Evolutionary conservation across 1,284 basidiomycete species (phyloP).

Genomic region (Meripilus lineatus): DNA sequence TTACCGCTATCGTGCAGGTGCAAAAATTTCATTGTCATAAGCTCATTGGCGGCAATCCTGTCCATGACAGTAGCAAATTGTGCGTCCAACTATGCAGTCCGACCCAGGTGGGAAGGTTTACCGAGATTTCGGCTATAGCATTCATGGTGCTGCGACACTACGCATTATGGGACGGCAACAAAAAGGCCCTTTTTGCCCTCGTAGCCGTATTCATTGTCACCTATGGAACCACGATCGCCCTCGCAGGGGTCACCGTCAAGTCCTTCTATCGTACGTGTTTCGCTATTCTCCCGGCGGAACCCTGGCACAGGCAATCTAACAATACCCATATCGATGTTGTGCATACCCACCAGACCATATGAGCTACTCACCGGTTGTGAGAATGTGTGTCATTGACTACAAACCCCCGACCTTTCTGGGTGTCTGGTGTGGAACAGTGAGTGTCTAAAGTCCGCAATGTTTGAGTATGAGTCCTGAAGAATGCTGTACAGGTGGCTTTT

Average conservation of each 20-base stretch:
- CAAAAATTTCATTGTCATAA: constrained; percentile 1
- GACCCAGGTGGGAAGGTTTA: background rate
- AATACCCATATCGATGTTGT: too few species aligned
- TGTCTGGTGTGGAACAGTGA: constrained; percentile 6
- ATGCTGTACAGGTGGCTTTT: constrained; percentile 10
- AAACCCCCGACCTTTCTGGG: background rate
- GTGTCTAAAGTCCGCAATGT: background rate
- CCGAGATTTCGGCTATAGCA: background rate
- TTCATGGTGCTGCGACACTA: constrained; percentile 3
- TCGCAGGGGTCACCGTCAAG: constrained; percentile 2
- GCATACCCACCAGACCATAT: constrained; percentile 1
- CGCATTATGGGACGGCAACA: constrained; percentile 6
- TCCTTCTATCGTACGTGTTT: constrained; percentile 1
- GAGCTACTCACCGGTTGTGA: background rate
- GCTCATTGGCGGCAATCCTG: background rate
- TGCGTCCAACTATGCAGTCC: constrained; percentile 1
- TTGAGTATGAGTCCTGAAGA: too few species aligned
- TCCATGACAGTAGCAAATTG: constrained; percentile 5
- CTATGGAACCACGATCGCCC: background rate
- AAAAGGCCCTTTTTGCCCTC: background rate
- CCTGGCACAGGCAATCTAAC: too few species aligned
- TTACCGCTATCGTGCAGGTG: too few species aligned
- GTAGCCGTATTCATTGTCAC: background rate
- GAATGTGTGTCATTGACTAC: constrained; percentile 1
- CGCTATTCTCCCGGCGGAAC: too few species aligned